Evolutionary conservation across 176 grass and related monocot genomes (phyloP), one percentile per base, ranked within the genome.

Genomic region (Eleusine indica): DNA sequence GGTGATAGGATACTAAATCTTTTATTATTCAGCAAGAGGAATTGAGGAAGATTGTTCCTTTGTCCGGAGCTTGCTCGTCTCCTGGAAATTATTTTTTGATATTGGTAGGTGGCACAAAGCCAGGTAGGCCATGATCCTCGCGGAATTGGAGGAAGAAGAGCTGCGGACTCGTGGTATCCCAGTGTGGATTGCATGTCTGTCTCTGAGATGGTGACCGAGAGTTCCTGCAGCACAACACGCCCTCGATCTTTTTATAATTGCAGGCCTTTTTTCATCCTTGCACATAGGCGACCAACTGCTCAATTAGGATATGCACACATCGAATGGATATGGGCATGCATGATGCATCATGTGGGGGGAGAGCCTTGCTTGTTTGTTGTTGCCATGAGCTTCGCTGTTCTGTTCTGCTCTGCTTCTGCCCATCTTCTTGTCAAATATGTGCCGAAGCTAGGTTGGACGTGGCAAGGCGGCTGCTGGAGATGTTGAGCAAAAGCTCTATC

Each of bases 81-180:
- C n/a, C 70, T 35, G 80, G 74, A 53, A 83, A 90, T 90, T 87
- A 87, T 87, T 57, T 52, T 74, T 35, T 35, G 32, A 35, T 35
- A 35, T 35, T 87, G 80, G 75, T 75, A 39, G 80, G 77, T 84
- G 62, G 69, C 60, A 74, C 30, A 78, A 62, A 74, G 84, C 84
- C 88, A 83, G 88, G 75, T 75, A 83, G 75, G 69, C 84, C 88
- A 90, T 86, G 84, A 90, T 90, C 74, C 68, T 67, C 32, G 51
- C 61, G 54, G 30, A 68, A 44, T 6, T 30, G 61, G 61, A 28
- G 49, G 29, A 51, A 42, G 68, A 52, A 73, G 79, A 47, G 44
- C 17, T 43, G 67, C 28, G 19, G 66, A 3, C 37, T n/a, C 47
- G 51, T 82, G 83, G 83, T 68, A 72, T 86, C 67, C 73, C 48